Evolutionary conservation across 2,329 filamentous ascomycete species (phyloP).

Genomic region (Trichoderma breve): DNA sequence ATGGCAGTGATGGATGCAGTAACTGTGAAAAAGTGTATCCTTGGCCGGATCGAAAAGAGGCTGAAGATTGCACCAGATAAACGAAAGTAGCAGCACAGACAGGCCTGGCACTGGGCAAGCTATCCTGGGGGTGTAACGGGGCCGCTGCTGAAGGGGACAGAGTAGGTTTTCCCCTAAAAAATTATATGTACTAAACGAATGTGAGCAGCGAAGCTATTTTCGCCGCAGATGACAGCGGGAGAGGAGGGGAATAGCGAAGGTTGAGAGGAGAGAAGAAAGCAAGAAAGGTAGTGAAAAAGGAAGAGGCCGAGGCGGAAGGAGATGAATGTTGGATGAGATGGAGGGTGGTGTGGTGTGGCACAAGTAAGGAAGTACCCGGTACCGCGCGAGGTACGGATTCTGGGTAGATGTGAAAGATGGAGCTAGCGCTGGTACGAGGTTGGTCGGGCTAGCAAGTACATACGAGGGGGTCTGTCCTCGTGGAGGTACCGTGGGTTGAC

Average conservation of each 20-base stretch:
- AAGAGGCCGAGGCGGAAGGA: constrained; percentile 14
- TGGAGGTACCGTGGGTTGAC: neutral
- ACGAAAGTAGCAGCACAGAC: constrained; percentile 6
- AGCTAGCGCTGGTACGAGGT: neutral
- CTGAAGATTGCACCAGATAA: constrained; percentile 8
- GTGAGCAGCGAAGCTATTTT: constrained; percentile 16
- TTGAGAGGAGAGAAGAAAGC: neutral
- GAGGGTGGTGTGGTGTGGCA: constrained; percentile 9
- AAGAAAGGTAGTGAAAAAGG: neutral
- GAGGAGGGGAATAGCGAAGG: neutral
- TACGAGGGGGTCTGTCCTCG: neutral
- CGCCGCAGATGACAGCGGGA: constrained; percentile 1
- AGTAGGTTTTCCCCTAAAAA: neutral
- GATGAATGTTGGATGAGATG: constrained; percentile 10
- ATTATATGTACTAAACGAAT: constrained; percentile 15
- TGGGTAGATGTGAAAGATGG: neutral
- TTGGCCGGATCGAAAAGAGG: neutral
- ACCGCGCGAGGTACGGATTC: constrained; percentile 1
- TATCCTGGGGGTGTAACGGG: neutral
- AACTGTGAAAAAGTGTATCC: constrained; percentile 2
- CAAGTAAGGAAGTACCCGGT: neutral
- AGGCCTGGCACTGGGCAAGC: neutral
- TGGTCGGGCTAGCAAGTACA: neutral
- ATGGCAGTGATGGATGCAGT: neutral
- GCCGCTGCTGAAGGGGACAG: neutral